Evolutionary conservation across 2,329 filamentous ascomycete species (phyloP), one percentile per base, ranked within the genome.

Genomic region (Byssochlamys sp.): DNA sequence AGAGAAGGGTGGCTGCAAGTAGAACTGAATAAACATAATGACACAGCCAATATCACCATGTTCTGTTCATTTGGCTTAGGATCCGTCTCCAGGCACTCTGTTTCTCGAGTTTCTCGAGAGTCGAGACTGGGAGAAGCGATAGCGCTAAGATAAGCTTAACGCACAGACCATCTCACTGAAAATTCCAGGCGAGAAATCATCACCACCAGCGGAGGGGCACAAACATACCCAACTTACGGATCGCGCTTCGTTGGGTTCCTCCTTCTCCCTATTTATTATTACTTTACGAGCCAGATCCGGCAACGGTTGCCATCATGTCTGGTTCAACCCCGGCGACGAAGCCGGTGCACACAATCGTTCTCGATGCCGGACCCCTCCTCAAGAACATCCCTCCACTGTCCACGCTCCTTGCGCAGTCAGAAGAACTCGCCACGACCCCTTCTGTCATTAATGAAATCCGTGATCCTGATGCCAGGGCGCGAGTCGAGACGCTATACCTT

Each of bases 301-400:
- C 49, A n/a, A 6, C 39, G 5, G 5, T 45, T 4, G 39, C 39
- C 55, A 59, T 48, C 48, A 71, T 69, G 66, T 57, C 65, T 54
- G 66, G 69, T 57, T 51, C 59, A 14, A 64, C 62, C 59, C 58
- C 67, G 25, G 64, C 60, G 28, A 57, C 69, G 6, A 96, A 91
- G 70, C 81, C 86, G 0, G 84, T 95, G 54, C 86, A 95, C 76
- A 88, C 87, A 56, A 84, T 97, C 55, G 82, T 97, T 28, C 81
- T 99, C 63, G 94, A 99, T 70, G 88, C 94, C 2, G 92, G 91
- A 27, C 91, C 92, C 6, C 85, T 99, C 60, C 91, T 99, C 72
- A 92, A 92, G 71, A 96, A 96, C 75, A 87, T 94, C 62, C 90
- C 92, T 11, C 80, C 89, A 10, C 84, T 94, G 26, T 95, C 90